Base-by-base conservation (phyloP, 192 early-diverging fungal species). In the Chytriomyces confervae region DNA sequence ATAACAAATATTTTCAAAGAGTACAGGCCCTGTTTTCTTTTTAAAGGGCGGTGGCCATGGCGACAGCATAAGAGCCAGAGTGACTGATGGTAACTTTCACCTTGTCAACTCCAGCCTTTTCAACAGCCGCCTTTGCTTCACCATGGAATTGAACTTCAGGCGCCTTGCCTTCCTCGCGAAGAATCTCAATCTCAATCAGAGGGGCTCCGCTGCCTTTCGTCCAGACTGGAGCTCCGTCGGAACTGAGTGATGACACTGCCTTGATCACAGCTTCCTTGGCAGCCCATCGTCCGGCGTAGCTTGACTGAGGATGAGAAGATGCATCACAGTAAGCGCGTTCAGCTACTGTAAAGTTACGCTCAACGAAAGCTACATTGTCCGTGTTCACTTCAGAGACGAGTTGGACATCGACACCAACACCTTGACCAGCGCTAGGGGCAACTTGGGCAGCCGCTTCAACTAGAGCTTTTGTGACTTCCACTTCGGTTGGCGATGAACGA, bases 231-330 rank as follows among this genome's bases (percentile, higher is more conserved):
- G 62, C 62, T 27, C 81, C 81, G 20, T 75, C 61, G 24, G 84
- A 69, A 36, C 36, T 36, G 0, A 86, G 88, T 7, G 91, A 93
- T 51, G 91, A 91, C 27, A 98, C 91, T 13, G 96, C 95, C 89
- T 98, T 98, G 79, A 98, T 87, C 16, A 95, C 94, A 1, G 96
- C 94, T 78, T 98, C 96, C 89, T 98, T 98, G 67, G 96, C 96
- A 7, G 93, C 93, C 96, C 96, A 98, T 44, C 93, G 90, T 65
- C 96, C 96, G 46, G 96, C 92, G 83, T 94, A 95, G 83, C 93
- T 95, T 0, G 94, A 86, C 75, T 91, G 90, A 16, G 93, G 90
- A 78, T 92, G 90, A 11, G 94, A 88, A 1, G 88, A 85, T 44
- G 77, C 66, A 50, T 81, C 60, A 84, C 96, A 98, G 84, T 98